Percentiles rank a stretch among this genome's conserved stretches.
Conservation (phyloP, 1,284 basidiomycete species). For the Trametes polyzona region DNA sequence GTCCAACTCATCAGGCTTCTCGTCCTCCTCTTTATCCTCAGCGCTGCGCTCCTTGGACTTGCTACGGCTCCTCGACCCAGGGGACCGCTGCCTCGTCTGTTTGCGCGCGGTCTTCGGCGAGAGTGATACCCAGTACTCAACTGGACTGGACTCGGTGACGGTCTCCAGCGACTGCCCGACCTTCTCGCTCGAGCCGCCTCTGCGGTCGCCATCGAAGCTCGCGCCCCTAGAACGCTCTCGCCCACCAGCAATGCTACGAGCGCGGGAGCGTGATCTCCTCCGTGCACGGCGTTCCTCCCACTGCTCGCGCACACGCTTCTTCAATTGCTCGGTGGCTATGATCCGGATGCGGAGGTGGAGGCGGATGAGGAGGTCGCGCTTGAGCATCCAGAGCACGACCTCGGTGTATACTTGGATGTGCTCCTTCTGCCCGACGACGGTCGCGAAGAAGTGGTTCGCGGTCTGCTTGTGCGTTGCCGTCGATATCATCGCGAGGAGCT, state of each 20-base stretch:
- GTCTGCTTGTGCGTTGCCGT: slow-evolving; percentile 62
- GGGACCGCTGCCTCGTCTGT: slow-evolving; percentile 47
- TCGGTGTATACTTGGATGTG: slow-evolving; percentile 75
- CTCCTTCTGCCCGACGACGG: slow-evolving; percentile 70
- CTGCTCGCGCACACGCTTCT: slow-evolving; percentile 59
- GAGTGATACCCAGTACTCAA: slow-evolving; percentile 43
- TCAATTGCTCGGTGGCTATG: slow-evolving; percentile 78
- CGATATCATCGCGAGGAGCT: slow-evolving; percentile 75
- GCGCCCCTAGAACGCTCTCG: not conserved
- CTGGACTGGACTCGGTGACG: slow-evolving; percentile 30
- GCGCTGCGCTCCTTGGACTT: slow-evolving; percentile 12
- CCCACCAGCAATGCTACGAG: slow-evolving; percentile 18
- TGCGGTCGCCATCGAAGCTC: slow-evolving; percentile 17
- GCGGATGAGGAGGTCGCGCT: slow-evolving; percentile 83
- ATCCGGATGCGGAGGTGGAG: slow-evolving; percentile 88
- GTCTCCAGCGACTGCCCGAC: slow-evolving; percentile 24
- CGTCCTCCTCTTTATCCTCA: slow-evolving; percentile 32
- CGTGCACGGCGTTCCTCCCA: slow-evolving; percentile 44
- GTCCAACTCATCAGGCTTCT: slow-evolving; percentile 38
- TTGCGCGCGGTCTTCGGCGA: slow-evolving; percentile 54
- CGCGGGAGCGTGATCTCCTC: slow-evolving; percentile 34
- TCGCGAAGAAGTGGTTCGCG: slow-evolving; percentile 77
- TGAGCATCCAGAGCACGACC: slow-evolving; percentile 92
- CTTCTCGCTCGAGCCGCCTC: slow-evolving; percentile 30
- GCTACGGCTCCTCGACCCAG: slow-evolving; percentile 18